These are phyloP conservation scores for Ceratopteris richardii DNA, from an alignment of 75 land plant genomes.

Conservation along the genomic window DNA sequence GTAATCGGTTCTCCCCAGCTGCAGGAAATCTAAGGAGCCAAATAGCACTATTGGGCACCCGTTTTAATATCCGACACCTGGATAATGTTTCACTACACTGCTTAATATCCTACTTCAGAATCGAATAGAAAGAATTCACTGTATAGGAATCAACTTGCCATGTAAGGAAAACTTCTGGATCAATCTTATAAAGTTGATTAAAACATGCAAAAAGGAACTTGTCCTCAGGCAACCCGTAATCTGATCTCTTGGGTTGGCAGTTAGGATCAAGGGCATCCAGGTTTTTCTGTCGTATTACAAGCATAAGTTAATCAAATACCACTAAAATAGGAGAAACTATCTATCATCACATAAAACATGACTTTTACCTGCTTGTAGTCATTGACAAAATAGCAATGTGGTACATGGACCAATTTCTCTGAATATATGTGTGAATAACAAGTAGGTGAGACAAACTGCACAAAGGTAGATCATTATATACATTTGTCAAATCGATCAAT, in stretches of 20 bases:
- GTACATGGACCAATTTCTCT: conserved; percentile 91
- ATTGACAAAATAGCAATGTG: conserved; percentile 99
- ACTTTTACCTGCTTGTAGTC: conserved; percentile 91
- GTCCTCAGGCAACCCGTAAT: conserved; percentile 93
- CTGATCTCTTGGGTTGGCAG: conserved; percentile 75
- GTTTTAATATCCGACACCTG: conserved; percentile 95
- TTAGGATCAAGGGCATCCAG: conserved; percentile 75
- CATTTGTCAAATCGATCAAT: too few relatives aligned
- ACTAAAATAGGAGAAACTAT: too few relatives aligned
- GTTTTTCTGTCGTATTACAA: conserved; percentile 57
- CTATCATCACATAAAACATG: too few relatives aligned
- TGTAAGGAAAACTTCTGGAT: conserved; percentile 88
- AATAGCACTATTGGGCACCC: conserved; percentile 91
- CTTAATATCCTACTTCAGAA: too few relatives aligned
- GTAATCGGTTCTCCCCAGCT: conserved; percentile 87
- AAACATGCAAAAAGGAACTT: conserved; percentile 97
- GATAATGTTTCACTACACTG: too few relatives aligned
- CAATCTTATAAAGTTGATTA: conserved; percentile 99
- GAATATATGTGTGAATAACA: conserved; percentile 79
- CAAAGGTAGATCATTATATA: neutral
- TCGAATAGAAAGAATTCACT: conserved; percentile 1
- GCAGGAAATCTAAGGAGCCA: conserved; percentile 98
- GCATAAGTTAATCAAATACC: neutral
- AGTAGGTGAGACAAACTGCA: conserved; percentile 91
- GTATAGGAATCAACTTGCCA: conserved; percentile 37